A percentile compares a stretch with the other conserved stretches of the same genome.
Conservation (phyloP, 1,284 basidiomycete species). For the Xerocomus subilludens region DNA sequence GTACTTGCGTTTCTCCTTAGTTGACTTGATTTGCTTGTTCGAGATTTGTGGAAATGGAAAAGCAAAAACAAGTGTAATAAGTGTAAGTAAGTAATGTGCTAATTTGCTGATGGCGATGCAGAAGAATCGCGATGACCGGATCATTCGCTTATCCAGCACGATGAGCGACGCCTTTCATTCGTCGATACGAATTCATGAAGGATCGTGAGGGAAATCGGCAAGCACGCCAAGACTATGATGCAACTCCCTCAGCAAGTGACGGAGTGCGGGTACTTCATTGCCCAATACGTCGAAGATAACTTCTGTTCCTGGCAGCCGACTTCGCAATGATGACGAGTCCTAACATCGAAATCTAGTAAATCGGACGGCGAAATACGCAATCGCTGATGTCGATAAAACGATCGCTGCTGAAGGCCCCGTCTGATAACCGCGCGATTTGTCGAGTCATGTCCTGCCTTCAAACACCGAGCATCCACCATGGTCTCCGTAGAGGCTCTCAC, state of each 20-base stretch:
- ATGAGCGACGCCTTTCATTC: slow-evolving; percentile 5
- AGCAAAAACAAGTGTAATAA: too few species aligned
- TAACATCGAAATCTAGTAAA: not conserved
- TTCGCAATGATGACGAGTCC: not conserved
- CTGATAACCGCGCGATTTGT: slow-evolving; percentile 41
- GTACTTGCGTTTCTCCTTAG: too few species aligned
- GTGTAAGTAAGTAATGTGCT: too few species aligned
- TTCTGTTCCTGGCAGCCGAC: not conserved
- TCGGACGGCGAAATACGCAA: not conserved
- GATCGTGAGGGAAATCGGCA: slow-evolving; percentile 6
- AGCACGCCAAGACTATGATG: not conserved
- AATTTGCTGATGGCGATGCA: too few species aligned
- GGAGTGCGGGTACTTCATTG: slow-evolving; percentile 15
- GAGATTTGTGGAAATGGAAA: too few species aligned
- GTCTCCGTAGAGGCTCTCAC: slow-evolving; percentile 35
- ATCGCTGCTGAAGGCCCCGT: too few species aligned
- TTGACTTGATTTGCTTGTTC: too few species aligned
- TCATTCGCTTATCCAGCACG: not conserved
- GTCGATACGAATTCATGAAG: slow-evolving; percentile 2
- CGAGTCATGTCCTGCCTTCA: slow-evolving; percentile 48
- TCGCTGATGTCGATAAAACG: too few species aligned
- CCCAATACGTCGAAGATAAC: not conserved
- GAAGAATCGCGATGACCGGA: not conserved
- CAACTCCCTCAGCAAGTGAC: slow-evolving; percentile 13
- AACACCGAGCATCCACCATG: slow-evolving; percentile 44